Percentiles rank a stretch among this genome's conserved stretches.
phyloP scores from a whole-genome alignment of 2,329 filamentous ascomycete genomes.

The Epichloe typhina region DNA sequence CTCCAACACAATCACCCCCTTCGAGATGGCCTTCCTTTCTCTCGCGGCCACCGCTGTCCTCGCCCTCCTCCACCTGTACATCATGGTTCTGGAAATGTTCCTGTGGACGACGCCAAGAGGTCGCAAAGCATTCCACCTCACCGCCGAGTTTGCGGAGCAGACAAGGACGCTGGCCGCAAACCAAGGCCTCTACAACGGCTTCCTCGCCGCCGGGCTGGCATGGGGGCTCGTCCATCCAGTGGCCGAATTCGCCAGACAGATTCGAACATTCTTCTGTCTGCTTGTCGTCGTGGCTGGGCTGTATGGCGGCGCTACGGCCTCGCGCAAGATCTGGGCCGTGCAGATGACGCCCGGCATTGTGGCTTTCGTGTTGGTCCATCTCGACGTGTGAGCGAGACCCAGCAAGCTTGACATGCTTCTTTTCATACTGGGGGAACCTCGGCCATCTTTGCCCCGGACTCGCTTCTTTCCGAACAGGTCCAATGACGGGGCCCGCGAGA shows the following conservation, averaged over 20 bases:
- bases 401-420: too few relatives aligned
- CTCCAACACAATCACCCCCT: not conserved
- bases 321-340: conserved; percentile 27
- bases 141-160: conserved; percentile 30
- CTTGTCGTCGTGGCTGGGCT: conserved; percentile 31
- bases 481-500: too few relatives aligned
- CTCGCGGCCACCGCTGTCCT: conserved; percentile 24
- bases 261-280: conserved; percentile 34
- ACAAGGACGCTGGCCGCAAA: conserved; percentile 33
- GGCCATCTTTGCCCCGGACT: too few relatives aligned
- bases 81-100: conserved; percentile 35
- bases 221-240: conserved; percentile 35
- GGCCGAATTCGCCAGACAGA: conserved; percentile 26
- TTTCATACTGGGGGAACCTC: too few relatives aligned
- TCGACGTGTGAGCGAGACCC: conserved; percentile 9
- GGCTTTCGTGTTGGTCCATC: not conserved
- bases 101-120: conserved; percentile 35
- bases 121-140: conserved; percentile 29
- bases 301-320: conserved; percentile 30
- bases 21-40: conserved; percentile 12
- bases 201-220: conserved; percentile 33
- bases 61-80: conserved; percentile 32
- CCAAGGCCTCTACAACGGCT: conserved; percentile 40
- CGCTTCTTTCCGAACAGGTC: too few relatives aligned
- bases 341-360: conserved; percentile 22